Base-by-base conservation (phyloP, 2,329 filamentous ascomycete species). In the Sporothrix brunneoviolacea region DNA sequence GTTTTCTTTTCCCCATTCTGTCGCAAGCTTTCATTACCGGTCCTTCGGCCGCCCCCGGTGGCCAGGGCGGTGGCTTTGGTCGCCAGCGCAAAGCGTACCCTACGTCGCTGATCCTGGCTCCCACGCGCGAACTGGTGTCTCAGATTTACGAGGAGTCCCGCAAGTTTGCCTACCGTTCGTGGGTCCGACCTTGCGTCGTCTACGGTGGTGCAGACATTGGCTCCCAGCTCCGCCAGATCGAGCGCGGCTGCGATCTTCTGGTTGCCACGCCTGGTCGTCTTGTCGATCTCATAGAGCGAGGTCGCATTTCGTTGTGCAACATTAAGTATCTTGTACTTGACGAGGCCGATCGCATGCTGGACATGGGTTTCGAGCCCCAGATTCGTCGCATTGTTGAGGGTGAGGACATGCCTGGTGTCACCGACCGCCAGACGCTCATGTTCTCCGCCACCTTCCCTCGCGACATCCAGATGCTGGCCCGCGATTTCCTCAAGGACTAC, bases 291-390 rank as follows among this genome's bases (percentile, higher is more conserved):
- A 94, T 98, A 66, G 93, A 97, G 79, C 89, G 93, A 78, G 93
- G 93, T 65, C 89, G 91, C 66, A 97, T 98, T 69, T 97, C 93
- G 39, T 84, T 98, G 50, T 82, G 84, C 71, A 96, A 95, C 80
- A 98, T 98, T 80, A 97, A 96, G 79, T 98, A 98, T 69, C 82
- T 98, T 56, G 89, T 98, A 62, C 88, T 98, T 50, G 93, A 98
- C 63, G 93, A 98, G 82, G 93, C 93, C 70, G 93, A 98, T 77
- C 93, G 93, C 70, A 98, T 98, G 93, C 80, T 98, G 79, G 93
- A 98, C 80, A 98, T 98, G 93, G 93, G 93, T 93, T 98, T 98
- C 79, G 93, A 98, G 78, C 93, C 93, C 64, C 93, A 98, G 75
- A 98, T 98, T 67, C 91, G 93, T 65, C 88, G 91, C 63, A 97